Evolutionary conservation across 2,329 filamentous ascomycete genomes (phyloP).

Genomic region (Neoscytalidium dimidiatum): DNA sequence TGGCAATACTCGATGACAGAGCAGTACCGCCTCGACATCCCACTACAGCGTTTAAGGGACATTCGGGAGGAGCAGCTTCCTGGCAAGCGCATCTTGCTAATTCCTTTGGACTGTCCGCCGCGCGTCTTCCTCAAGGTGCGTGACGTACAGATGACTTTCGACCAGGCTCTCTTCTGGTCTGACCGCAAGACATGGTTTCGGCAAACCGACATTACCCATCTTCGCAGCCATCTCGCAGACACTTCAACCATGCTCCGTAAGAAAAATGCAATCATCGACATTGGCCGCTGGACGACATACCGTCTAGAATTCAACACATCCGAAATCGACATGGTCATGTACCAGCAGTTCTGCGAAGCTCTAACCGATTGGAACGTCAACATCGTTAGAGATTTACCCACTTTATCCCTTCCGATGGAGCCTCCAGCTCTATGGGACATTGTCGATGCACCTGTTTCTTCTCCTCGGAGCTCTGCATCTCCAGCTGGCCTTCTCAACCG

Average conservation of each 20-base stretch:
- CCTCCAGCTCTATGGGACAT: conserved; percentile 28
- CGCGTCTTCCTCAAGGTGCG: conserved; percentile 44
- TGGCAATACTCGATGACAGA: conserved; percentile 17
- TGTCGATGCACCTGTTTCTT: conserved; percentile 23
- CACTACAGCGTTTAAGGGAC: conserved; percentile 46
- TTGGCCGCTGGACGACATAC: conserved; percentile 65
- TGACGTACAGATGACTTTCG: conserved; percentile 42
- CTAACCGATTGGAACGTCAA: conserved; percentile 74
- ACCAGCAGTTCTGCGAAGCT: conserved; percentile 51
- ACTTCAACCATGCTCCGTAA: conserved; percentile 46
- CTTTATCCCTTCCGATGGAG: conserved; percentile 39
- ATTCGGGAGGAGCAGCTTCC: conserved; percentile 35
- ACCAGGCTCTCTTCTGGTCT: conserved; percentile 51
- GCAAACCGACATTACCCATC: conserved; percentile 63
- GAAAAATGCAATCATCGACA: conserved; percentile 24
- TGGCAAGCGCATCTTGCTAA: conserved; percentile 22
- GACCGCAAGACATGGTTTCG: conserved; percentile 62
- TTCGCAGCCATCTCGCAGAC: conserved; percentile 29
- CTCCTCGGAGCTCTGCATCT: background rate
- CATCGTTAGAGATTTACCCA: conserved; percentile 46
- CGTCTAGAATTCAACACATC: conserved; percentile 49
- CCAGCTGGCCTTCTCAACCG: background rate
- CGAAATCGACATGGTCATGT: conserved; percentile 35
- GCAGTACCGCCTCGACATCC: conserved; percentile 47
- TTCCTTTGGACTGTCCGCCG: conserved; percentile 42